Evolutionary conservation across 352 stramenopile genomes (phyloP), one percentile per base, ranked within the genome.

Genomic region (Phytophthora meadii): DNA sequence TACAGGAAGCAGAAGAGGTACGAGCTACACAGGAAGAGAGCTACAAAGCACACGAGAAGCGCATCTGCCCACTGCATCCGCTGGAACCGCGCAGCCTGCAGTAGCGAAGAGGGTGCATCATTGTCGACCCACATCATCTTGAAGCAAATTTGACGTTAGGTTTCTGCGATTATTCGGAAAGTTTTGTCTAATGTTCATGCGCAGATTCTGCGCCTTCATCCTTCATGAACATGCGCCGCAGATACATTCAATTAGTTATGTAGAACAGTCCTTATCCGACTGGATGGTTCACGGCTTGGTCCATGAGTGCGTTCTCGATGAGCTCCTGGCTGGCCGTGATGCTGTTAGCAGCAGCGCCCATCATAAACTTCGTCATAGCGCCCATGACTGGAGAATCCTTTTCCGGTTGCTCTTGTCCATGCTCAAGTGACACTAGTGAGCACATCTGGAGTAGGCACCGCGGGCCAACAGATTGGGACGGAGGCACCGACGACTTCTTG

Each of bases 1-100:
- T 82, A 89, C 52, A 79, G 77, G 60, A 76, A 74, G 51, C 72
- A 88, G 39, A 77, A 85, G 39, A 88, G 46, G 39, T 81, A 88
- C 17, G 70, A 87, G 24, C 65, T 67, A 30, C 68, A 70, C 53
- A 90, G 63, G 65, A 87, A 78, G n/a, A 79, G 24, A 41, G 76
- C 44, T 54, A 87, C 62, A 19, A 80, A 47, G 41, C 60, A 72
- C 36, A 88, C 58, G 45, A 87, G 58, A 22, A 82, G 48, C 22
- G 68, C 30, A 40, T 87, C 76, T 4, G 65, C 58, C 61, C 75
- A 70, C 40, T 80, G 72, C 47, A 68, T 69, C 27, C 51, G 61
- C 44, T 70, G 56, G n/a, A 74, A 37, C 24, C 58, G 58, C n/a
- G 41, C 42, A 11, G 40, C 60, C 46, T 65, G 65, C 6, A 36